Conservation (phyloP, 2,329 filamentous ascomycete genomes). For the Clonostachys rosea region DNA sequence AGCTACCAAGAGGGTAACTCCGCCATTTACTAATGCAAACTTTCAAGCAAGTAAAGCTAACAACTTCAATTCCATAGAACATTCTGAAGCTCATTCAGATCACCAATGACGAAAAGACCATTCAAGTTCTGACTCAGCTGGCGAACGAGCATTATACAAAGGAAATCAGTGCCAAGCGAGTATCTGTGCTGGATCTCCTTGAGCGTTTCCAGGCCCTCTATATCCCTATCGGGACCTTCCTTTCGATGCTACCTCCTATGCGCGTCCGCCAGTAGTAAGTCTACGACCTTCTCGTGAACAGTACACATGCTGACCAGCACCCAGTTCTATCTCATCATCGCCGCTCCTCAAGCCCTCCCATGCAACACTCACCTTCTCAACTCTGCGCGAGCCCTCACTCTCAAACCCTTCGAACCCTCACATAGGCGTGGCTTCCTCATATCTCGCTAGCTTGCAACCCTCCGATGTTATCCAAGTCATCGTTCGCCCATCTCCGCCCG, state of each 20-base stretch:
- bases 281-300: background rate
- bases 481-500: constrained; percentile 21
- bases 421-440: constrained; percentile 46
- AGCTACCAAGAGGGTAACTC: constrained; percentile 50
- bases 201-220: constrained; percentile 45
- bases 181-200: constrained; percentile 55
- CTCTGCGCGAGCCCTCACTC: constrained; percentile 49
- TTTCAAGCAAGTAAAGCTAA: background rate
- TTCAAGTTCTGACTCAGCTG: constrained; percentile 19
- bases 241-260: constrained; percentile 63
- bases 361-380: constrained; percentile 59
- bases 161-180: constrained; percentile 36
- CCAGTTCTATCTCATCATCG: constrained; percentile 60
- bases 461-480: constrained; percentile 39
- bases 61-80: background rate
- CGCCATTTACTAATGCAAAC: background rate
- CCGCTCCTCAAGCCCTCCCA: constrained; percentile 48
- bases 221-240: constrained; percentile 52
- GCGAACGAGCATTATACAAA: constrained; percentile 27
- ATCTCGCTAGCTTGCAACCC: constrained; percentile 40
- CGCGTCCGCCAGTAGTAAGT: constrained; percentile 23
- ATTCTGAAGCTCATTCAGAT: constrained; percentile 1
- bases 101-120: constrained; percentile 19
- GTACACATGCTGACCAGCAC: background rate
- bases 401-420: constrained; percentile 29